These are phyloP conservation scores for Colletotrichum liriopes DNA, from an alignment of 2,329 filamentous ascomycete genomes.

Conservation along the genomic window DNA sequence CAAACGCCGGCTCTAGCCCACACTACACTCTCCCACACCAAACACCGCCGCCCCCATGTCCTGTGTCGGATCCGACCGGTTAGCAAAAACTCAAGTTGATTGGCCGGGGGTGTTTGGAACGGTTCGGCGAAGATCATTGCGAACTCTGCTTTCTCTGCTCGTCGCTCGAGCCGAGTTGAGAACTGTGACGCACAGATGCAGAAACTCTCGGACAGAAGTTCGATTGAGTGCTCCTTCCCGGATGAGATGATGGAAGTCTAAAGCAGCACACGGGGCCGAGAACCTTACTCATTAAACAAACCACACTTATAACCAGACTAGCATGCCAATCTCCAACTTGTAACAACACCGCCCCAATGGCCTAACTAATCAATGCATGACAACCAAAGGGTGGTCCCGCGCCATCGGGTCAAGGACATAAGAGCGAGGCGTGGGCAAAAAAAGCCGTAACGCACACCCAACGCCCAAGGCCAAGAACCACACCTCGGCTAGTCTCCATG, in stretches of 20 bases:
- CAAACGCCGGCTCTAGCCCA: constrained; percentile 9
- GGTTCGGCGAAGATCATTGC: constrained; percentile 2
- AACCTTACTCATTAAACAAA: not conserved
- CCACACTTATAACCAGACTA: not conserved
- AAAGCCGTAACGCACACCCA: constrained; percentile 2
- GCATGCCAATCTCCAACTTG: constrained; percentile 15
- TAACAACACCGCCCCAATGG: constrained; percentile 35
- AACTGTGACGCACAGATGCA: constrained; percentile 14
- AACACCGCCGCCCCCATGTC: not conserved
- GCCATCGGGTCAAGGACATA: constrained; percentile 1
- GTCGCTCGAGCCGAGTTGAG: constrained; percentile 29
- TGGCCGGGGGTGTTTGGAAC: constrained; percentile 3
- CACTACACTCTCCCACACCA: not conserved
- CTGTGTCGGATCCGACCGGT: constrained; percentile 30
- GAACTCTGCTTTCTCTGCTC: not conserved
- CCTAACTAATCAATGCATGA: not conserved
- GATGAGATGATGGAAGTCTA: constrained; percentile 39
- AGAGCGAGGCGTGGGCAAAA: not conserved
- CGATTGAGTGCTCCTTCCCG: constrained; percentile 16
- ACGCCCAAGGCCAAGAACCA: not conserved
- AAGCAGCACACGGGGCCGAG: not conserved
- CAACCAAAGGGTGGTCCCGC: not conserved
- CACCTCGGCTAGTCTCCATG: constrained; percentile 9
- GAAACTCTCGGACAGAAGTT: constrained; percentile 2
- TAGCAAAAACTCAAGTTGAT: constrained; percentile 11